A percentile compares a stretch with the other conserved stretches of the same genome.
Conservation (phyloP, 78 protist species). For the Tieghemostelium lacteum region DNA sequence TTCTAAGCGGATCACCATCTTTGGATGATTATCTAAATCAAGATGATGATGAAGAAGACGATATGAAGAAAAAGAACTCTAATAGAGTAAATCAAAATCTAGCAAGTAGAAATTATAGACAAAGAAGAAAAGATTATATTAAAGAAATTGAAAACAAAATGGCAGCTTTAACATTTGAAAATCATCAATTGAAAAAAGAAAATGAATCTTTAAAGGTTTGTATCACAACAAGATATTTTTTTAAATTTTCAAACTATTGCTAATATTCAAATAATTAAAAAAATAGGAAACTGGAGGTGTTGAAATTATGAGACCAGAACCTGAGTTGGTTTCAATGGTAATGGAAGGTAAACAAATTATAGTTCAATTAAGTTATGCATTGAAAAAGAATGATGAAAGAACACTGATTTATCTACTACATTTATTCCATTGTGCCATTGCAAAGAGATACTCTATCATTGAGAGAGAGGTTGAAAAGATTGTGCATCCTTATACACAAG, state of each 20-base stretch:
- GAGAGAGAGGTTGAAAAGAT: conserved; percentile 69
- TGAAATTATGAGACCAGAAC: conserved; percentile 77
- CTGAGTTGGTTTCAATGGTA: conserved; percentile 62
- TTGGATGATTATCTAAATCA: background rate
- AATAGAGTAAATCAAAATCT: conserved; percentile 60
- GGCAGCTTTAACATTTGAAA: conserved; percentile 66
- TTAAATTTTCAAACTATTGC: background rate
- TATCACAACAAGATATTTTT: background rate
- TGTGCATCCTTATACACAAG: conserved; percentile 61
- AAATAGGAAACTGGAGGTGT: conserved; percentile 73
- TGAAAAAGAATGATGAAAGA: conserved; percentile 67
- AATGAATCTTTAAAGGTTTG: conserved; percentile 59
- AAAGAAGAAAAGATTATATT: conserved; percentile 69
- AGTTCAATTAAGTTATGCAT: conserved; percentile 54
- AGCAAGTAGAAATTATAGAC: conserved; percentile 69
- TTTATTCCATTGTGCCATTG: conserved; percentile 47
- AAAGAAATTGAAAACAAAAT: conserved; percentile 62
- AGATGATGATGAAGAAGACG: conserved; percentile 32
- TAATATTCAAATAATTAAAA: background rate
- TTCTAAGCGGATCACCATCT: background rate
- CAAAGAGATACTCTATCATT: conserved; percentile 50
- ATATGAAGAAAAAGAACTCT: background rate
- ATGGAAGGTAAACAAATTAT: conserved; percentile 73
- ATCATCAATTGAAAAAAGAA: conserved; percentile 59
- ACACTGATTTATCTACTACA: conserved; percentile 47